Evolutionary conservation across 2,329 filamentous ascomycete genomes (phyloP), one percentile per base, ranked within the genome.

Genomic region (Alternaria sp.): DNA sequence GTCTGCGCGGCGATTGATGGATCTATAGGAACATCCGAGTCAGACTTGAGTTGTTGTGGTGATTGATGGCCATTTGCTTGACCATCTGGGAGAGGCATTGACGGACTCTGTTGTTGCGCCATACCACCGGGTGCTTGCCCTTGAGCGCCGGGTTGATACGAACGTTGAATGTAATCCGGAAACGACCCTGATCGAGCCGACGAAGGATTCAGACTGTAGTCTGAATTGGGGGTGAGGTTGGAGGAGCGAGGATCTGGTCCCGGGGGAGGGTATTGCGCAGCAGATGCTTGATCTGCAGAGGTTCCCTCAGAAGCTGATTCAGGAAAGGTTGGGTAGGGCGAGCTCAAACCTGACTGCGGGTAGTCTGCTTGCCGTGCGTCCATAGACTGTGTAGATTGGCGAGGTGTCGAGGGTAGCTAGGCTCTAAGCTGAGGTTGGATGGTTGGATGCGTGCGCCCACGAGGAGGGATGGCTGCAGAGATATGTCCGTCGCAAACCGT

Each of bases 101-200:
- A 97, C 94, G 93, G 92, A 97, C 94, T 97, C 91, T 93, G 93
- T 91, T 93, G 89, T 93, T 97, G 94, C 89, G 94, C 93, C 94
- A 97, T 97, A 90, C 90, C 91, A 89, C 89, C 91, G 84, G 90
- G 88, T 84, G 89, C 89, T 84, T 87, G 89, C 82, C 89, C 87
- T 81, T 89, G 88, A 82, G 87, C 90, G 84, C 88, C 88, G 82
- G 92, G 71, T 83, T 93, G 91, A 86, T 96, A 96, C 85, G 80
- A 85, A 79, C 93, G 92, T 92, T 78, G 90, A 80, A 96, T 88
- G 82, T 96, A 94, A 76, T 97, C 93, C 80, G 92, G 91, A 78
- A 95, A 97, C 64, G 91, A 90, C 82, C 90, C 89, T 81, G 93
- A 94, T 80, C 93, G 92, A 81, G 92, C 92, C 71, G 86, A 87